Conservation (phyloP, 768 basidiomycete species). For the Auricularia auricula-judae region DNA sequence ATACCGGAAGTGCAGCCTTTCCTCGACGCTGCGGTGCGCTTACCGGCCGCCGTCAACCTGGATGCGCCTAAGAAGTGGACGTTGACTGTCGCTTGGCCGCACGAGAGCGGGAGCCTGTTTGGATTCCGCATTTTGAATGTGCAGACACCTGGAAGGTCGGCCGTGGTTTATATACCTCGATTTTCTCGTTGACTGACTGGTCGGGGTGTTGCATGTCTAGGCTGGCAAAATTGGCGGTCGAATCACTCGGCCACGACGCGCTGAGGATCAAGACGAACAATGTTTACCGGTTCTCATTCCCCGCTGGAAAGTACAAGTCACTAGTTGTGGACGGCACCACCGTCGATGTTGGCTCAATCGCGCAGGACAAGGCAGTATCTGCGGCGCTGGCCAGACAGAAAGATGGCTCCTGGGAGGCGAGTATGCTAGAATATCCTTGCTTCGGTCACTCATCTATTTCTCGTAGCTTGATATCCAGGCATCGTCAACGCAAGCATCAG, state of each 20-base stretch:
- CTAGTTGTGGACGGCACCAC: too few relatives aligned
- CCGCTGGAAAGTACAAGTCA: too few relatives aligned
- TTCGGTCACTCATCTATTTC: too few relatives aligned
- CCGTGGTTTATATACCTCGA: constrained; percentile 25
- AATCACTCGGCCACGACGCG: constrained; percentile 6
- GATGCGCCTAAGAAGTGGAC: constrained; percentile 38
- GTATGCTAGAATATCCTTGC: too few relatives aligned
- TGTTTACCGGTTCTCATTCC: constrained; percentile 16
- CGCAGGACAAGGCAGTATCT: too few relatives aligned
- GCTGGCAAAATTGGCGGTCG: constrained; percentile 4
- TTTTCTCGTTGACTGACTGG: constrained; percentile 12
- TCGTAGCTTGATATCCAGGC: too few relatives aligned
- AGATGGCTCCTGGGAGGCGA: too few relatives aligned
- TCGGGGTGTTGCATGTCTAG: neutral
- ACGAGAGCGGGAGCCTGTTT: constrained; percentile 56
- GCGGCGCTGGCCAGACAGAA: too few relatives aligned
- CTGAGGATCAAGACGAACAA: constrained; percentile 19
- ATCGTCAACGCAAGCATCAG: constrained; percentile 6
- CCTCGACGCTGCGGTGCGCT: constrained; percentile 26
- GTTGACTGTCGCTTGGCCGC: constrained; percentile 59
- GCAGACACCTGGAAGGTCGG: constrained; percentile 57
- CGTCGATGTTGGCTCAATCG: too few relatives aligned
- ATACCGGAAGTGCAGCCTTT: constrained; percentile 40
- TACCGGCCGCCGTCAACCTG: constrained; percentile 1
- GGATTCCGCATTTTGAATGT: constrained; percentile 59